Evolutionary conservation across 495 filamentous ascomycete genomes (phyloP), one percentile per base, ranked within the genome.

Genomic region (Penicillium argentinense): DNA sequence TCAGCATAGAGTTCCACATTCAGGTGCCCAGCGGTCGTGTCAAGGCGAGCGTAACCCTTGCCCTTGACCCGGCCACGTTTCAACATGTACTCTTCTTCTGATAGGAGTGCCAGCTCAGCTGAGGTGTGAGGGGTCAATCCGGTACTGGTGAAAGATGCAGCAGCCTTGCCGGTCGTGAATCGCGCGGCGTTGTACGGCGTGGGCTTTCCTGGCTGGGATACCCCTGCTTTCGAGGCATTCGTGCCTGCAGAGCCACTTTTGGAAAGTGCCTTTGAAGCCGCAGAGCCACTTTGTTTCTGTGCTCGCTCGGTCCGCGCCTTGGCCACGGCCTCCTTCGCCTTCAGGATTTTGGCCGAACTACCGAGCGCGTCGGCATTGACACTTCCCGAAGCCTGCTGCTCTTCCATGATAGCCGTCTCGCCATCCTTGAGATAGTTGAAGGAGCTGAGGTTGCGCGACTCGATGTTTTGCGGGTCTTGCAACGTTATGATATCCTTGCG

Each of bases 21-120:
- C 12, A 98, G 63, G 47, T 88, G 78, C 12, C 95, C 92, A 9
- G 84, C 74, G 37, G 80, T 88, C 3, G 93, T 97, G 19, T 81
- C 77, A n/a, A 99, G 80, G 13, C 89, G 82, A 11, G 88, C 91
- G 69, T 96, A 97, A 39, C 91, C 95, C 51, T 89, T 92, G 52
- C 75, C 79, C 62, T 95, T 95, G 24, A 99, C 84, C 33, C 88
- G 84, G 36, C 82, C 84, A 9, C 91, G 88, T 56, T 89, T 87
- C 33, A 97, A 76, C 86, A 99, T 93, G 67, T 90, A 97, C 55
- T 97, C 89, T 68, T 99, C 93, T 47, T 96, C 89, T 1, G 86
- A 86, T 13, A 97, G 78, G 24, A 91, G 67, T 18, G 93, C 92
- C 41, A 90, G 80, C 51, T 95, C 89, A 51, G 75, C 83, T 47